phyloP scores from a whole-genome alignment of 371 early-diverging fungal species.

The Rhizomucor miehei region DNA sequence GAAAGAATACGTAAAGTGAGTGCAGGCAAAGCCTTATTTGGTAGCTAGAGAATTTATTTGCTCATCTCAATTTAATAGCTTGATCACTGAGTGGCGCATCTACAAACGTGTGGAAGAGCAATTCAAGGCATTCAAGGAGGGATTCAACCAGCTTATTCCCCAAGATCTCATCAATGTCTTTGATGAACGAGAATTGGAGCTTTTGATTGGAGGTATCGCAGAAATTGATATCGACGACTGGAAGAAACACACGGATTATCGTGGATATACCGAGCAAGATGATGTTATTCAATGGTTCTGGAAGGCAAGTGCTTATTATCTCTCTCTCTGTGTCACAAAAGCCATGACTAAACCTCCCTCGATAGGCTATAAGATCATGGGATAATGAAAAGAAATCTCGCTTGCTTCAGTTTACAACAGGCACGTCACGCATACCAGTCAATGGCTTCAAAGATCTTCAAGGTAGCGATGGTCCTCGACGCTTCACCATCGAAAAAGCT shows the following conservation, averaged over 20 bases:
- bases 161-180: slow-evolving; percentile 92
- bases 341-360: not conserved
- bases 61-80: slow-evolving; percentile 23
- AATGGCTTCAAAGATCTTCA: slow-evolving; percentile 98
- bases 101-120: slow-evolving; percentile 90
- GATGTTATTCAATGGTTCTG: slow-evolving; percentile 98
- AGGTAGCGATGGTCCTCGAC: slow-evolving; percentile 94
- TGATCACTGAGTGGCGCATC: slow-evolving; percentile 85
- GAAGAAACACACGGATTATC: slow-evolving; percentile 98
- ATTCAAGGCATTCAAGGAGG: slow-evolving; percentile 89
- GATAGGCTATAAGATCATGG: slow-evolving; percentile 75
- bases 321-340: too few species aligned
- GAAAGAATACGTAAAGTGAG: slow-evolving; percentile 88
- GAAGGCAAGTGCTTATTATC: slow-evolving; percentile 71
- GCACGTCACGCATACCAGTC: slow-evolving; percentile 97
- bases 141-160: slow-evolving; percentile 96
- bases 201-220: slow-evolving; percentile 97
- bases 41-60: not conserved
- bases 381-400: slow-evolving; percentile 94
- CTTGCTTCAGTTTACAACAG: slow-evolving; percentile 97
- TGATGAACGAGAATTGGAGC: slow-evolving; percentile 97
- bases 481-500: slow-evolving; percentile 95
- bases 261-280: slow-evolving; percentile 95
- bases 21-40: not conserved
- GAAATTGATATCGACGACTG: slow-evolving; percentile 99